These are phyloP conservation scores for Aspergillus homomorphus DNA, from an alignment of 495 filamentous ascomycete genomes.

Conservation along the genomic window DNA sequence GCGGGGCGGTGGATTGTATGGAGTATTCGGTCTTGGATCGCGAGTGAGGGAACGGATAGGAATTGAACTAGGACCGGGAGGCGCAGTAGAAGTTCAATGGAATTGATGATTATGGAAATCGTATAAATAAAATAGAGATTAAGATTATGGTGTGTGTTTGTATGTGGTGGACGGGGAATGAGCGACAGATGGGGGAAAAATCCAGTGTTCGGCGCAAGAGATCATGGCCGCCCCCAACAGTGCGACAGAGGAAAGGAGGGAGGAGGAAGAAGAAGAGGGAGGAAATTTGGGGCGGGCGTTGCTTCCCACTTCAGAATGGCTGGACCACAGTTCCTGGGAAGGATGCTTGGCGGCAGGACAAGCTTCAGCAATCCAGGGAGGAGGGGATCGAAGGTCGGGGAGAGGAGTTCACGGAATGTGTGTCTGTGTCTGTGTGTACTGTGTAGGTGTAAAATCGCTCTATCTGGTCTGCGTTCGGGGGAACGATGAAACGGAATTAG, in stretches of 20 bases:
- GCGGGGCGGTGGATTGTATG: not conserved
- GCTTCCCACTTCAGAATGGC: not conserved
- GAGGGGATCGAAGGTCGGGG: not conserved
- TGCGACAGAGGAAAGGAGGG: conserved; percentile 7
- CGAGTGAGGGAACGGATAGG: conserved; percentile 15
- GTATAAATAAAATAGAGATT: not conserved
- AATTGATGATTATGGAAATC: conserved; percentile 1
- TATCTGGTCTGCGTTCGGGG: not conserved
- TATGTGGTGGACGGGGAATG: conserved; percentile 11
- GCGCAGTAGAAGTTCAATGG: not conserved
- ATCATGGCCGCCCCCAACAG: conserved; percentile 19
- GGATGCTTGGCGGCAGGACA: conserved; percentile 2
- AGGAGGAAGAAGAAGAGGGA: not conserved
- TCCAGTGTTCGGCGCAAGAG: conserved; percentile 9
- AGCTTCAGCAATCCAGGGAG: conserved; percentile 4
- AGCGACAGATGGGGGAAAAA: conserved; percentile 15
- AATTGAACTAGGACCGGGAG: conserved; percentile 1
- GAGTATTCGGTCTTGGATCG: not conserved
- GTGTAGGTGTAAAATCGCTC: not conserved
- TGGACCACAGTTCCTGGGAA: conserved; percentile 1
- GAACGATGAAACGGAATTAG: not conserved
- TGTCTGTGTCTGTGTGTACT: too few relatives aligned
- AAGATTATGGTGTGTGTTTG: conserved; percentile 5
- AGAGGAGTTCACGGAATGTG: not conserved
- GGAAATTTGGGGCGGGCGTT: conserved; percentile 6